A percentile compares a stretch with the other conserved stretches of the same genome.
phyloP scores from a whole-genome alignment of 306 rosid genomes.

The Cicer yamashitae region DNA sequence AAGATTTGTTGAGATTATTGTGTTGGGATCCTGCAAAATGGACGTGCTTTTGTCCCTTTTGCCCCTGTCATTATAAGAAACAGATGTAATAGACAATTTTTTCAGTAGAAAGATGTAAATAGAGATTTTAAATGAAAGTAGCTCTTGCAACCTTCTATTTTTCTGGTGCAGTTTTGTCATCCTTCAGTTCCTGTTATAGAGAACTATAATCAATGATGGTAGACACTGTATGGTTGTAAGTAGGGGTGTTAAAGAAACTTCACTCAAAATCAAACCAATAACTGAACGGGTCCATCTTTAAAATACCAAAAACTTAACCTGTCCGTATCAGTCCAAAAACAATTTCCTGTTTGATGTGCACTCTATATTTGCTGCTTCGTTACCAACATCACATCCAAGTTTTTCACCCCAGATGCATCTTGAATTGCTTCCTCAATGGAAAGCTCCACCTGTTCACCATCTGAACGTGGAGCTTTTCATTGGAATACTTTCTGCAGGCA shows the following conservation, averaged over 20 bases:
- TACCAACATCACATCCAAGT: conserved; percentile 26
- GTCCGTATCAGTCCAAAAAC: background rate
- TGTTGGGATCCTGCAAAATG: conserved; percentile 35
- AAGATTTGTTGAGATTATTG: conserved; percentile 23
- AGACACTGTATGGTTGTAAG: background rate
- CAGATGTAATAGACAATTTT: conserved; percentile 16
- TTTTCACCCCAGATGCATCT: conserved; percentile 23
- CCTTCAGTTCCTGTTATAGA: conserved; percentile 3
- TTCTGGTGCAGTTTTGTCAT: conserved; percentile 32
- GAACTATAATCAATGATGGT: conserved; percentile 17
- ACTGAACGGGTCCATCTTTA: no score
- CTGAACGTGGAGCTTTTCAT: conserved; percentile 12
- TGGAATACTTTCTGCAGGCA: conserved; percentile 11
- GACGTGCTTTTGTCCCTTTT: conserved; percentile 19
- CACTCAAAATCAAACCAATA: background rate
- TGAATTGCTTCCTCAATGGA: conserved; percentile 23
- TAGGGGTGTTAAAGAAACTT: background rate
- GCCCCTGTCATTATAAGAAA: conserved; percentile 17
- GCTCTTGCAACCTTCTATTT: conserved; percentile 26
- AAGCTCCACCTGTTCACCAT: conserved; percentile 18
- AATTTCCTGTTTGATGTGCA: background rate
- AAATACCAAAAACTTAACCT: background rate
- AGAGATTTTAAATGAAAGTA: conserved; percentile 34
- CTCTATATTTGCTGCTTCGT: conserved; percentile 12
- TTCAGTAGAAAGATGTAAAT: conserved; percentile 36